A percentile compares a stretch with the other conserved stretches of the same genome.
These are phyloP conservation scores for Artemisia argyi DNA, from an alignment of 129 eudicot genomes.

Conservation along the genomic window DNA sequence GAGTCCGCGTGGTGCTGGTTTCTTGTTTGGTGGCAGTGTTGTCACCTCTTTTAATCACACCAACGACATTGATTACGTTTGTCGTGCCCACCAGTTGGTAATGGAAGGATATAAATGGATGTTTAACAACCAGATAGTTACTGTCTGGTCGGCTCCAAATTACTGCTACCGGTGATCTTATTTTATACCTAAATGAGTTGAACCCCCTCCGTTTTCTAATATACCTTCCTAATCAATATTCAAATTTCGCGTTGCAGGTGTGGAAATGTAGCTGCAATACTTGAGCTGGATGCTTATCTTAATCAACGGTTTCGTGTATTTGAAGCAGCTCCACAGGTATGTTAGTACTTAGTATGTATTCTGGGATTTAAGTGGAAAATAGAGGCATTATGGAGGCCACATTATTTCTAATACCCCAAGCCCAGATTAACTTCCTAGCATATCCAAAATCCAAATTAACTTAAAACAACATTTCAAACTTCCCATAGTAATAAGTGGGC, in stretches of 20 bases:
- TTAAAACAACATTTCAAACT: neutral
- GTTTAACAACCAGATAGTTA: constrained; percentile 90
- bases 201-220: neutral
- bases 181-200: neutral
- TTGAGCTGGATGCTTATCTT: constrained; percentile 89
- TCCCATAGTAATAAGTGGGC: too few species aligned
- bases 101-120: constrained; percentile 99
- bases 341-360: neutral
- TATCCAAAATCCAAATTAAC: neutral
- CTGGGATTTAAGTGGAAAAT: neutral
- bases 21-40: constrained; percentile 80
- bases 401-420: neutral
- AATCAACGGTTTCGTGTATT: constrained; percentile 73
- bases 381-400: constrained; percentile 1
- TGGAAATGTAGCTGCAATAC: constrained; percentile 96
- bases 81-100: constrained; percentile 94
- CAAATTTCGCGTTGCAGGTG: constrained; percentile 55
- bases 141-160: constrained; percentile 98
- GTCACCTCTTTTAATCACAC: constrained; percentile 76
- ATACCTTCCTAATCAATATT: neutral
- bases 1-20: constrained; percentile 98
- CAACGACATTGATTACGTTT: constrained; percentile 81
- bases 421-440: neutral
- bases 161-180: constrained; percentile 74
- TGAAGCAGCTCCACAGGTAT: constrained; percentile 94